phyloP scores from a whole-genome alignment of 805 yeast genomes.

The Kodamaea hsintzibuensis region DNA sequence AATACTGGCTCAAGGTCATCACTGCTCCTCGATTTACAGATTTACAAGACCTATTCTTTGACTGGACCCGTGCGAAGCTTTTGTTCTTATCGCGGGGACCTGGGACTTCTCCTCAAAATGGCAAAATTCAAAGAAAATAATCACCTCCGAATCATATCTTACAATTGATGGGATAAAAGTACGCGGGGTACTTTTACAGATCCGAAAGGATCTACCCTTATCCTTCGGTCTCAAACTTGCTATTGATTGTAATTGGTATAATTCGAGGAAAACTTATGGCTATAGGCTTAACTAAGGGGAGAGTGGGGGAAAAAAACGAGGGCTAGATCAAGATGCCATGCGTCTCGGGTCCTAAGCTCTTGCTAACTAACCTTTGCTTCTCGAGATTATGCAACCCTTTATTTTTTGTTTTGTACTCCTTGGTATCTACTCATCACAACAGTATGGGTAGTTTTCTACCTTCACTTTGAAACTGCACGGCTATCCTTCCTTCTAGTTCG shows the following conservation, averaged over 20 bases:
- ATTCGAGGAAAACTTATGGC: neutral
- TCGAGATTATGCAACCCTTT: neutral
- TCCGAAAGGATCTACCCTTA: neutral
- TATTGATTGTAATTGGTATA: neutral
- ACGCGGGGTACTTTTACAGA: neutral
- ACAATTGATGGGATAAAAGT: neutral
- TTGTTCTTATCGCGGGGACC: neutral
- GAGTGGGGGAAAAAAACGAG: neutral
- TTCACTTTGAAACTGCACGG: neutral
- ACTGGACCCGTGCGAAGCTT: slow-evolving; percentile 1
- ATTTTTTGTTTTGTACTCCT: neutral
- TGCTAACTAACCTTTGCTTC: neutral
- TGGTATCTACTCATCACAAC: neutral
- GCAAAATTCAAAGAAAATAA: neutral
- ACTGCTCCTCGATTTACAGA: neutral
- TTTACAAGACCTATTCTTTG: neutral
- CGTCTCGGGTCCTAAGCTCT: too few species aligned
- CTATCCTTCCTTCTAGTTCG: neutral
- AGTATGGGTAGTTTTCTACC: neutral
- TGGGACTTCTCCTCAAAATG: neutral
- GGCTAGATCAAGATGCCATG: neutral
- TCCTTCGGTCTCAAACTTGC: neutral
- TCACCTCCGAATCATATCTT: neutral
- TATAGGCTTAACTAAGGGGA: neutral
- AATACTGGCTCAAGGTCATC: neutral